phyloP scores from a whole-genome alignment of 352 stramenopile genomes.

The Pythium dissimile region DNA sequence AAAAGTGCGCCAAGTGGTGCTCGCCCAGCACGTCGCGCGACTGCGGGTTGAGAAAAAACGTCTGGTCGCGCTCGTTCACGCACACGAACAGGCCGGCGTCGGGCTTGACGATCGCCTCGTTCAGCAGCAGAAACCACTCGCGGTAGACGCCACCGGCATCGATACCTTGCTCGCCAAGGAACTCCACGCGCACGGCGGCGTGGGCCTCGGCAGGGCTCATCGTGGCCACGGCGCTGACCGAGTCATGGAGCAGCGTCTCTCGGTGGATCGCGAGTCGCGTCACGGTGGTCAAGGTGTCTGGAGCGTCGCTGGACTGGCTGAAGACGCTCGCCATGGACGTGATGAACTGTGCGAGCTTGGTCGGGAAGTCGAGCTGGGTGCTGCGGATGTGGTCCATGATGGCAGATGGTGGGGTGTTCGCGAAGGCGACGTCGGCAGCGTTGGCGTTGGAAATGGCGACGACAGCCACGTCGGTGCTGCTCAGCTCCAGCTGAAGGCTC shows the following conservation, averaged over 20 bases:
- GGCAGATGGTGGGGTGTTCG: too few species aligned
- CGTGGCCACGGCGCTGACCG: conserved; percentile 51
- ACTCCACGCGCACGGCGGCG: conserved; percentile 71
- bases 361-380: conserved; percentile 13
- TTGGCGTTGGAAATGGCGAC: not conserved
- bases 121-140: conserved; percentile 86
- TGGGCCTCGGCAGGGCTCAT: conserved; percentile 40
- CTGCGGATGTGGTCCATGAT: not conserved
- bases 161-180: conserved; percentile 72
- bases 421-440: not conserved
- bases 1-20: conserved; percentile 65
- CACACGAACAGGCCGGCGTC: conserved; percentile 51
- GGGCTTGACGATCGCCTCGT: conserved; percentile 41
- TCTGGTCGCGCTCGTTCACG: conserved; percentile 46
- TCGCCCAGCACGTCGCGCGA: conserved; percentile 53
- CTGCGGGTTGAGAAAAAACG: conserved; percentile 59
- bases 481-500: not conserved
- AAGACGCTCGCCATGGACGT: not conserved
- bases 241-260: conserved; percentile 50
- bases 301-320: not conserved
- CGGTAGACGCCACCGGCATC: conserved; percentile 80
- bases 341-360: conserved; percentile 16
- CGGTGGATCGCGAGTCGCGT: conserved; percentile 7
- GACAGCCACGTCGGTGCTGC: not conserved
- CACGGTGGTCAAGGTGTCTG: not conserved